Evolutionary conservation across 306 rosid species (phyloP).

Genomic region (Mimosa bimucronata): DNA sequence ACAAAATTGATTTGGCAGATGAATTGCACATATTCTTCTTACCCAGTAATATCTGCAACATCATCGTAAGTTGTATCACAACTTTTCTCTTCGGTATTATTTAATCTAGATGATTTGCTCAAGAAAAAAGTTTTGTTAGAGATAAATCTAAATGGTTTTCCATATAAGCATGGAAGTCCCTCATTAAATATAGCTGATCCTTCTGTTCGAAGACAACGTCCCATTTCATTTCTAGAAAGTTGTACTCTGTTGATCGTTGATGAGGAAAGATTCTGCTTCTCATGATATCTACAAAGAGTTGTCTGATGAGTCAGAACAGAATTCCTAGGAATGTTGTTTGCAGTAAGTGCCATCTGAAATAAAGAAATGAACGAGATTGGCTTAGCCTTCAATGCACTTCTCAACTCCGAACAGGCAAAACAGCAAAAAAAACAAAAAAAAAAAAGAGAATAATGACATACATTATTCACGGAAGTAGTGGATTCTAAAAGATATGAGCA

Average conservation of each 20-base stretch:
- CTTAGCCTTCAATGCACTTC: conserved; percentile 43
- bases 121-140: conserved; percentile 53
- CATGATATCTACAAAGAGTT: conserved; percentile 49
- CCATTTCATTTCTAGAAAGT: conserved; percentile 45
- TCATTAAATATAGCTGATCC: conserved; percentile 47
- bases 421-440: too few relatives aligned
- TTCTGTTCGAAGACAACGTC: conserved; percentile 38
- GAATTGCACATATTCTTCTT: conserved; percentile 25
- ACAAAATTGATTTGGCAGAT: neutral
- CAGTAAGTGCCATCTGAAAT: conserved; percentile 37
- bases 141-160: conserved; percentile 54
- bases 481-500: conserved; percentile 1
- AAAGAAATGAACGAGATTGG: conserved; percentile 51
- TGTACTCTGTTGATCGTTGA: conserved; percentile 50
- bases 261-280: conserved; percentile 42
- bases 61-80: conserved; percentile 58
- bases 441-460: conserved; percentile 29
- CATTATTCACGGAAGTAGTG: conserved; percentile 1
- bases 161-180: conserved; percentile 39
- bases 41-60: conserved; percentile 61
- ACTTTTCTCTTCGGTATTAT: conserved; percentile 63
- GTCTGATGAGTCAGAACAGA: conserved; percentile 58
- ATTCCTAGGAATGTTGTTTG: conserved; percentile 67
- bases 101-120: conserved; percentile 62
- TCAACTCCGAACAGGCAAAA: conserved; percentile 40